Evolutionary conservation across 768 basidiomycete species (phyloP), one percentile per base, ranked within the genome.

Genomic region (Tylopilus plumbeoviolaceoides): DNA sequence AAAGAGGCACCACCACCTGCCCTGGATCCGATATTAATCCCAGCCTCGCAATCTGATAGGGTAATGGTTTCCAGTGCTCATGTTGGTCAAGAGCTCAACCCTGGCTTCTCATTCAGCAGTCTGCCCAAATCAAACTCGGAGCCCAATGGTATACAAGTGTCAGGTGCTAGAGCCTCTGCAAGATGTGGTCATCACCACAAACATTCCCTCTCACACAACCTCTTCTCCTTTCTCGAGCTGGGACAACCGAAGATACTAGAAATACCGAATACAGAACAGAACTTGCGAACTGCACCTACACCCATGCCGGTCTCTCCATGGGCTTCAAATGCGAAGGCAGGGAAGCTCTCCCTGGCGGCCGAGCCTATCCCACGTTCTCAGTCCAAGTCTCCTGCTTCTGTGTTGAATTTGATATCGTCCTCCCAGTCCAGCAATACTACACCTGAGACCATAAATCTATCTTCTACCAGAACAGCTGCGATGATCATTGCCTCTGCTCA

Each of bases 181-280:
- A 58, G 60, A 64, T 65, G 87, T 38, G 91, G 90, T 0, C 91
- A 92, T 63, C 87, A 97, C 70, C 94, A 95, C 63, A 92, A 93
- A 69, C 94, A 95, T 68, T 95, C 92, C 0, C 70, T 94, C 11
- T 95, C 93, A 1, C 93, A 97, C 67, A 92, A 91, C 62, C 94
- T 97, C 71, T 95, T 95, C 71, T 93, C 92, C 0, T 97, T 97
- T 65, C 84, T 98, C 40, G 92, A 95, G 59, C 92, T 91, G 1
- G 84, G 83, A 8, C 59, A 54, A 42, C 39, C 18, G 10, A 49
- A 23, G 8, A 35, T 38, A 2, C 31, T 57, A 14, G 35, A 54
- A 25, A 46, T 55, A n/a, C 25, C 59, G 59, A 44, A 45, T 56
- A 58, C 55, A 44, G 42, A 54, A 57, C 48, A 68, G n/a, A 73